Base-by-base conservation (phyloP, 176 grass and related monocot genomes). In the Metroxylon sagu region DNA sequence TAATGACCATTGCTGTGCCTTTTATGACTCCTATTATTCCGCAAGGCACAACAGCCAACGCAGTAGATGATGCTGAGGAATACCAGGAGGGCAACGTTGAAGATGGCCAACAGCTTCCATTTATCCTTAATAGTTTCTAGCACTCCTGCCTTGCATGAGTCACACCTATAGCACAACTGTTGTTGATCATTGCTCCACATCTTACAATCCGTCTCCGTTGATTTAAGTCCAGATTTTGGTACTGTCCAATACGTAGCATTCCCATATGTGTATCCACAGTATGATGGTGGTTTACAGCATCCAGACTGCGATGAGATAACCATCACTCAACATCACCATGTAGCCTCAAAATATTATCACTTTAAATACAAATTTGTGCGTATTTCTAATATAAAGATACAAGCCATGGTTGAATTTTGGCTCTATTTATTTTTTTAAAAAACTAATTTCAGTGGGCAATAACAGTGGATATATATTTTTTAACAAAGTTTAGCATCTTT, bases 51-150 rank as follows among this genome's bases (percentile, higher is more conserved):
- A 16, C 64, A 66, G 5, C 64, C 64, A 4, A 66, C 17, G 4
- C 16, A 53, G 25, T 66, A 54, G 17, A 30, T 1, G 1, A 66
- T 4, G 49, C 14, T 29, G 50, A 66, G 50, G 26, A 53, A 31
- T 6, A 29, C 16, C 3, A 66, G 25, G 5, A 66, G 25, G 5
- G 26, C 15, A 29, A 25, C 2, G 26, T 66, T 31, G 5, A 53
- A 52, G 50, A 66, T 53, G 25, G 26, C 48, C 15, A 53, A 15
- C 50, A 53, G 12, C 17, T 66, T 66, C 64, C 64, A 66, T 1
- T 26, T 17, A 3, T 54, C 14, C 4, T n/a, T 5, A 26, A 66
- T 0, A 7, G 2, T 53, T 10, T 15, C 49, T 3, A 66, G 25
- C 1, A 66, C 8, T 4, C 64, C 64, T 4, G 26, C 64, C 64